phyloP scores from a whole-genome alignment of 2,329 filamentous ascomycete species.

The Fusarium poae region DNA sequence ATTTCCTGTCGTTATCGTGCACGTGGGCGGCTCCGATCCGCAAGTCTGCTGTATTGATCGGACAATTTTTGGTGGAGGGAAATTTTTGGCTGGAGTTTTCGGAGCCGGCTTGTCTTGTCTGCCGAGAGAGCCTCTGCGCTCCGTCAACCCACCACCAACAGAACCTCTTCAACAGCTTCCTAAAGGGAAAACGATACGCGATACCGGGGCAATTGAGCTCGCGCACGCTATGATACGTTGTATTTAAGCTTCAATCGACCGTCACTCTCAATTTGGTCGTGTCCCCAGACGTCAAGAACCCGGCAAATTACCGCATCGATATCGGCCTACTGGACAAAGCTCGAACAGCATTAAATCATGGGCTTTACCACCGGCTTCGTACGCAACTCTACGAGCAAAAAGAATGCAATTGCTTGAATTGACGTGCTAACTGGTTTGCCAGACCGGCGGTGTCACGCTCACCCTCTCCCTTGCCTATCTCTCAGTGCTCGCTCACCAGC shows the following conservation, averaged over 20 bases:
- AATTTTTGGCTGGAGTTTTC: conserved; percentile 52
- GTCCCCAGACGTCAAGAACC: conserved; percentile 30
- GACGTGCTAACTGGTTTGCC: conserved; percentile 20
- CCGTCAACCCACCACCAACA: conserved; percentile 50
- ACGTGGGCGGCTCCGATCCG: conserved; percentile 30
- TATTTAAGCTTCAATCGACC: conserved; percentile 42
- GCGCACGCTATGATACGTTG: conserved; percentile 53
- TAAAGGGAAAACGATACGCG: conserved; percentile 31
- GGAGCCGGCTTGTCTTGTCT: conserved; percentile 50
- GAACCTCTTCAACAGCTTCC: conserved; percentile 41
- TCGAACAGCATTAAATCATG: conserved; percentile 62
- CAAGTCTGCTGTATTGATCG: conserved; percentile 25
- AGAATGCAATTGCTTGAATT: background rate
- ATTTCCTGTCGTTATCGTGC: conserved; percentile 19
- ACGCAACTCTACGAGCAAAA: conserved; percentile 54
- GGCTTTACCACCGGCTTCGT: conserved; percentile 82
- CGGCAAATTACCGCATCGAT: conserved; percentile 52
- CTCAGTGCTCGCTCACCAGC: conserved; percentile 76
- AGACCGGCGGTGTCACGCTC: conserved; percentile 82
- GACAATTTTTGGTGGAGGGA: conserved; percentile 48
- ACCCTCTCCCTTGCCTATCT: conserved; percentile 81
- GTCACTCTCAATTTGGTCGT: conserved; percentile 38
- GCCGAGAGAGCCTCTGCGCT: conserved; percentile 46
- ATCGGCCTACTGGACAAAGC: conserved; percentile 45
- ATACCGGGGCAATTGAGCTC: conserved; percentile 47